Evolutionary conservation across 2,329 filamentous ascomycete genomes (phyloP), one percentile per base, ranked within the genome.

Genomic region (Arthrobotrys iridis): DNA sequence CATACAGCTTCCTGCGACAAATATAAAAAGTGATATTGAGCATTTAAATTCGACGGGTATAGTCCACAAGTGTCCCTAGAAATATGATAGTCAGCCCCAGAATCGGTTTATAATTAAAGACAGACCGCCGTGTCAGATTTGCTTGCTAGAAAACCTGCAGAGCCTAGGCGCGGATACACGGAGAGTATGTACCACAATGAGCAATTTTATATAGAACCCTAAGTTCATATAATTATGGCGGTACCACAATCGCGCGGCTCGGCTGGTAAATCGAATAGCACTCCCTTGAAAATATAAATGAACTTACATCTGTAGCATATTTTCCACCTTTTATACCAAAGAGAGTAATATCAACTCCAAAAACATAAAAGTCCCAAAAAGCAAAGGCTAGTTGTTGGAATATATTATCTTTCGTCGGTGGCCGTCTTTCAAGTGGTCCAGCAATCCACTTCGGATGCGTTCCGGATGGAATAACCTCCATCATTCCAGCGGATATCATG

Each of bases 281-380:
- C n/a, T n/a, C n/a, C n/a, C 48, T 35, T 77, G 75, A 76, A 78
- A 71, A 58, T 79, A 74, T 62, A 79, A 65, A 63, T 78, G 59
- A 40, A 60, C 55, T 26, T 59, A 62, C 65, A 24, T 62, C 65
- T 18, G 65, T 62, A 20, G 35, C 0, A 6, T 55, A 70, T 24
- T 35, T 45, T 41, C 28, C 52, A 5, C 52, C 55, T 8, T 35
- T 20, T 18, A 68, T 59, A 22, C 37, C 33, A 37, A 62, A 70
- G 3, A 70, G 13, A 1, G 55, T 55, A 37, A 45, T 15, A 6
- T 70, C 65, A 3, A 62, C 35, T 15, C 43, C 57, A 28, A 70
- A 70, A 0, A 62, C 18, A 18, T 70, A 52, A 60, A 68, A 60
- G 15, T 68, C 64, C 28, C 30, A 11, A 26, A 43, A 20, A 6